Evolutionary conservation across 371 early-diverging fungal species (phyloP).

Genomic region (Mucor lusitanicus): DNA sequence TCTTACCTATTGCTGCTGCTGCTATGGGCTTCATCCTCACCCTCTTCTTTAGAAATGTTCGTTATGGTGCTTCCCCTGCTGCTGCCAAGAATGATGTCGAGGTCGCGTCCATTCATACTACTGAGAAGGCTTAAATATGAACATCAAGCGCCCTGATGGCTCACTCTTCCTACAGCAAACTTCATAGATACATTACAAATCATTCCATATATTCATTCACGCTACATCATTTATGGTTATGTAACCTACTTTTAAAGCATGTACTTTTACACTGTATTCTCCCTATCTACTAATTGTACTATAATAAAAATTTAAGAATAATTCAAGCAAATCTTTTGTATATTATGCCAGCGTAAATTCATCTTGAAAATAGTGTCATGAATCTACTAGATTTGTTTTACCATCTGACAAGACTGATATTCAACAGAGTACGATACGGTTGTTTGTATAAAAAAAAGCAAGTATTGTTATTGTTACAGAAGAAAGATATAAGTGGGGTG

Average conservation of each 20-base stretch:
- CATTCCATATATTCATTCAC: neutral
- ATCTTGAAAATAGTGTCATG: no score
- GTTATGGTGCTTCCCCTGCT: slow-evolving; percentile 23
- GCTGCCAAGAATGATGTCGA: slow-evolving; percentile 9
- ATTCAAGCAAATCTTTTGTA: no score
- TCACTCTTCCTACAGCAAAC: neutral
- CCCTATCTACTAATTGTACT: neutral
- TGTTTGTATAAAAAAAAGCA: neutral
- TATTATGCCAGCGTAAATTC: no score
- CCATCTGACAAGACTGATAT: no score
- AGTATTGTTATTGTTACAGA: neutral
- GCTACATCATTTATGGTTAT: neutral
- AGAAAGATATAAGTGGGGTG: neutral
- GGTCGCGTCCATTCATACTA: neutral
- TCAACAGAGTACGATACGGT: no score
- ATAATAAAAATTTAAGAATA: neutral
- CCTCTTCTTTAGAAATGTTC: slow-evolving; percentile 44
- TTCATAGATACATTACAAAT: neutral
- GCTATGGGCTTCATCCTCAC: slow-evolving; percentile 54
- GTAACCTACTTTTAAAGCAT: no score
- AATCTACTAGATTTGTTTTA: no score
- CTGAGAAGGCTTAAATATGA: neutral
- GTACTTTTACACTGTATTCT: neutral
- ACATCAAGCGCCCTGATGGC: neutral
- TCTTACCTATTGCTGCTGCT: slow-evolving; percentile 57